Conservation (phyloP, 495 filamentous ascomycete species). For the Glutinoglossum americanum region DNA sequence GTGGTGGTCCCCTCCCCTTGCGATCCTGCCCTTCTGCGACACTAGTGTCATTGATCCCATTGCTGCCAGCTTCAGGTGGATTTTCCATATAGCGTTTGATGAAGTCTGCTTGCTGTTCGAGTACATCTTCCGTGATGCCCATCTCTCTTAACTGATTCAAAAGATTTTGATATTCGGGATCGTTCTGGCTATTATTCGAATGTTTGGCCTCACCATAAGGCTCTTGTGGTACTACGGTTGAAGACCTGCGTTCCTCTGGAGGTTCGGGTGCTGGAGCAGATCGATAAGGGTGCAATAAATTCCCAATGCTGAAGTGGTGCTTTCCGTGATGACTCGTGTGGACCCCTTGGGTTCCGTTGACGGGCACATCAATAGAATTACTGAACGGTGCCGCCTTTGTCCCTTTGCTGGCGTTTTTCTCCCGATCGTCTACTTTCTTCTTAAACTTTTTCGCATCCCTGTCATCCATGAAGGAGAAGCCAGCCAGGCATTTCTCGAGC, state of each 20-base stretch:
- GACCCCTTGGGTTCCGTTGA: slow-evolving; percentile 1
- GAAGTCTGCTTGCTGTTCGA: slow-evolving; percentile 81
- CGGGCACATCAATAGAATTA: neutral
- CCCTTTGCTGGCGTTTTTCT: slow-evolving; percentile 79
- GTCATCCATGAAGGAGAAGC: slow-evolving; percentile 80
- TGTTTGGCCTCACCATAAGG: slow-evolving; percentile 19
- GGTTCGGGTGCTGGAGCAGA: slow-evolving; percentile 19
- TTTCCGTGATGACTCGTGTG: neutral
- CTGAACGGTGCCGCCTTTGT: slow-evolving; percentile 61
- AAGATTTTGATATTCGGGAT: slow-evolving; percentile 67
- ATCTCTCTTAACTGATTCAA: slow-evolving; percentile 63
- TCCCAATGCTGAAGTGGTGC: slow-evolving; percentile 25
- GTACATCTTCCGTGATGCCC: slow-evolving; percentile 84
- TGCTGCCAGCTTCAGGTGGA: slow-evolving; percentile 25
- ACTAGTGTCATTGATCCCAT: slow-evolving; percentile 4
- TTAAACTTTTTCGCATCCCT: slow-evolving; percentile 89
- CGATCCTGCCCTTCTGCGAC: slow-evolving; percentile 15
- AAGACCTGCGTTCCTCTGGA: slow-evolving; percentile 1
- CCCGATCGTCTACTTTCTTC: slow-evolving; percentile 84
- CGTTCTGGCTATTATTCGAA: slow-evolving; percentile 50
- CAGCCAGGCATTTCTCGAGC: slow-evolving; percentile 73
- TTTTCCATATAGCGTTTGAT: slow-evolving; percentile 80
- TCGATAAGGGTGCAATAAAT: slow-evolving; percentile 47
- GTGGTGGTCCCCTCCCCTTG: slow-evolving; percentile 30
- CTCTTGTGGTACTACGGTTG: slow-evolving; percentile 2